A percentile compares a stretch with the other conserved stretches of the same genome.
phyloP scores from a whole-genome alignment of 257 asterid species.

The Jacaranda copaia region DNA sequence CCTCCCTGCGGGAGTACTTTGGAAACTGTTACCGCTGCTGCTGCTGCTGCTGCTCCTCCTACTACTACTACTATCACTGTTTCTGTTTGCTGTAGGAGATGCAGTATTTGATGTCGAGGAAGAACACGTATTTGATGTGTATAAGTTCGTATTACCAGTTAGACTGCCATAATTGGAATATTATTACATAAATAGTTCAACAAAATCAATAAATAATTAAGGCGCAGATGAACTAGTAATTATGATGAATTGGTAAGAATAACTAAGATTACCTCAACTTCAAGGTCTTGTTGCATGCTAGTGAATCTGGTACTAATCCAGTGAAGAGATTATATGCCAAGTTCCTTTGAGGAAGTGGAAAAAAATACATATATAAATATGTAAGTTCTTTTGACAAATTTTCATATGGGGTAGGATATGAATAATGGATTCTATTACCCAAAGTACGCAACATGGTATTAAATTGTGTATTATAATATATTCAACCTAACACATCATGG shows the following conservation, averaged over 20 bases:
- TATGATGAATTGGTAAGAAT: background rate
- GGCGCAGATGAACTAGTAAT: background rate
- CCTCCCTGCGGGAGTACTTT: background rate
- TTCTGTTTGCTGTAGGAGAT: background rate
- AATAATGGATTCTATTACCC: no score
- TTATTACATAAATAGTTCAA: background rate
- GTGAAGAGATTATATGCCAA: constrained; percentile 45
- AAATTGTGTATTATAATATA: no score
- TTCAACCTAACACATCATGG: no score
- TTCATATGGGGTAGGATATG: no score
- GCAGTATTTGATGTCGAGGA: background rate
- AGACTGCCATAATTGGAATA: constrained; percentile 20
- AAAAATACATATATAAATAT: background rate
- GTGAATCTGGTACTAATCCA: constrained; percentile 53
- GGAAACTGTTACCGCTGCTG: background rate
- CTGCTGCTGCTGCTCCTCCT: no score
- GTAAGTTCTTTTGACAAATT: no score
- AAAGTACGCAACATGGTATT: no score
- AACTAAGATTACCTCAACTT: constrained; percentile 35
- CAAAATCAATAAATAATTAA: background rate
- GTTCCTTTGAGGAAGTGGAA: constrained; percentile 37
- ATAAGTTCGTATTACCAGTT: constrained; percentile 8
- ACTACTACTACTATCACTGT: background rate
- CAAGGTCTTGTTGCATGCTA: constrained; percentile 51
- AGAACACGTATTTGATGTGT: constrained; percentile 12